These are phyloP conservation scores for Hypholoma sublateritium DNA, from an alignment of 768 basidiomycete genomes.

Conservation along the genomic window DNA sequence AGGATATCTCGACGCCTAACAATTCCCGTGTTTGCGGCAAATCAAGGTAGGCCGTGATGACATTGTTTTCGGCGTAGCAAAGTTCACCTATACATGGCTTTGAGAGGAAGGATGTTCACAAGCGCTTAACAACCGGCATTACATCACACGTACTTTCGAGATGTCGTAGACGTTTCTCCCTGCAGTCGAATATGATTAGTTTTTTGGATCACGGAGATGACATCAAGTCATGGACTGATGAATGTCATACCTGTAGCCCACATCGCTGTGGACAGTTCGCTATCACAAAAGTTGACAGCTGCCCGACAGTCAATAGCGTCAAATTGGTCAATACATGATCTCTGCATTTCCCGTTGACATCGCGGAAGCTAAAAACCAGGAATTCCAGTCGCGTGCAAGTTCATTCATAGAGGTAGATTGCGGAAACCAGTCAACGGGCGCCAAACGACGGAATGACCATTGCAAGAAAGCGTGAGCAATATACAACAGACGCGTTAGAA, in stretches of 20 bases:
- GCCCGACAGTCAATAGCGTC: slow-evolving; percentile 70
- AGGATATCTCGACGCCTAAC: slow-evolving; percentile 54
- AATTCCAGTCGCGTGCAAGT: background rate
- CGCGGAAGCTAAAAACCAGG: slow-evolving; percentile 52
- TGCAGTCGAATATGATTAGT: slow-evolving; percentile 12
- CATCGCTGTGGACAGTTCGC: slow-evolving; percentile 45
- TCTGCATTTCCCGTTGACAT: slow-evolving; percentile 58
- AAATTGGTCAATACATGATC: slow-evolving; percentile 62
- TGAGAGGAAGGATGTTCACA: background rate
- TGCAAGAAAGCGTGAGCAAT: no score
- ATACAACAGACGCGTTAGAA: background rate
- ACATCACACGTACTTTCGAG: slow-evolving; percentile 37
- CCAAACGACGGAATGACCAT: no score
- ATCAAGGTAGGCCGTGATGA: slow-evolving; percentile 57
- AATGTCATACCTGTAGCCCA: slow-evolving; percentile 40
- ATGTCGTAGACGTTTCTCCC: slow-evolving; percentile 57
- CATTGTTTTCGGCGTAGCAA: slow-evolving; percentile 34
- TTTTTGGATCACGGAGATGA: background rate
- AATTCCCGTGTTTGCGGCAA: slow-evolving; percentile 46
- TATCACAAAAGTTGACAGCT: slow-evolving; percentile 65
- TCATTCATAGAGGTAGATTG: no score
- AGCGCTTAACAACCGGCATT: background rate
- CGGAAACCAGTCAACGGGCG: no score
- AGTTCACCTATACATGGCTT: slow-evolving; percentile 40
- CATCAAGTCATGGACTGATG: background rate